These are phyloP conservation scores for Lyophyllum decastes DNA, from an alignment of 768 basidiomycete species.

Conservation along the genomic window DNA sequence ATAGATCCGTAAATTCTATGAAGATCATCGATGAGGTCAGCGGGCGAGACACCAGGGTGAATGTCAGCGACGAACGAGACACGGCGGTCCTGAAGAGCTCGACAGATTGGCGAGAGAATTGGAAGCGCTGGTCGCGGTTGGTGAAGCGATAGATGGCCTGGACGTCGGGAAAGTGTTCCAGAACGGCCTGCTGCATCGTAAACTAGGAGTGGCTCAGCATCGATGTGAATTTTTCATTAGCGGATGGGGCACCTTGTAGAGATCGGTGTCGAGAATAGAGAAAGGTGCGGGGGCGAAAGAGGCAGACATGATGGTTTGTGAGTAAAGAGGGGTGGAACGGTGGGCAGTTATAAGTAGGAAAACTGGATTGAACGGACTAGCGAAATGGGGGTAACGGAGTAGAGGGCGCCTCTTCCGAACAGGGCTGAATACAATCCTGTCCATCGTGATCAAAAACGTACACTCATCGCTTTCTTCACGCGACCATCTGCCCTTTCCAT, in stretches of 20 bases:
- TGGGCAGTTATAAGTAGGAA: background rate
- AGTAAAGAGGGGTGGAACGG: background rate
- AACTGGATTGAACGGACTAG: background rate
- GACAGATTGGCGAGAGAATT: slow-evolving; percentile 67
- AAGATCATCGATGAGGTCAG: background rate
- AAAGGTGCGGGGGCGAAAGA: slow-evolving; percentile 30
- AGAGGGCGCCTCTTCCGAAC: background rate
- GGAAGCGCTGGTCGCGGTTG: slow-evolving; percentile 61
- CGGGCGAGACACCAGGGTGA: background rate
- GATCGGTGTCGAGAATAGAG: slow-evolving; percentile 89
- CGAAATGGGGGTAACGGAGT: slow-evolving; percentile 15
- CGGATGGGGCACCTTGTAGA: slow-evolving; percentile 76
- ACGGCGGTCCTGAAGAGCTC: slow-evolving; percentile 58
- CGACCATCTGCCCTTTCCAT: slow-evolving; percentile 4
- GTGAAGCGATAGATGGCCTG: slow-evolving; percentile 79
- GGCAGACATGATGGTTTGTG: slow-evolving; percentile 36
- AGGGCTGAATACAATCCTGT: slow-evolving; percentile 1
- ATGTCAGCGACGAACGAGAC: slow-evolving; percentile 43
- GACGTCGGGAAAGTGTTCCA: slow-evolving; percentile 72
- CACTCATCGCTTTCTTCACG: background rate
- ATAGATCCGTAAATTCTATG: slow-evolving; percentile 79
- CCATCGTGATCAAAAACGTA: slow-evolving; percentile 10
- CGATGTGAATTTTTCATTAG: background rate
- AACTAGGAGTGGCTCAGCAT: slow-evolving; percentile 48
- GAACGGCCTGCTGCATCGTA: slow-evolving; percentile 94